Base-by-base conservation (phyloP, 768 basidiomycete species). In the Tricholomella constricta region DNA sequence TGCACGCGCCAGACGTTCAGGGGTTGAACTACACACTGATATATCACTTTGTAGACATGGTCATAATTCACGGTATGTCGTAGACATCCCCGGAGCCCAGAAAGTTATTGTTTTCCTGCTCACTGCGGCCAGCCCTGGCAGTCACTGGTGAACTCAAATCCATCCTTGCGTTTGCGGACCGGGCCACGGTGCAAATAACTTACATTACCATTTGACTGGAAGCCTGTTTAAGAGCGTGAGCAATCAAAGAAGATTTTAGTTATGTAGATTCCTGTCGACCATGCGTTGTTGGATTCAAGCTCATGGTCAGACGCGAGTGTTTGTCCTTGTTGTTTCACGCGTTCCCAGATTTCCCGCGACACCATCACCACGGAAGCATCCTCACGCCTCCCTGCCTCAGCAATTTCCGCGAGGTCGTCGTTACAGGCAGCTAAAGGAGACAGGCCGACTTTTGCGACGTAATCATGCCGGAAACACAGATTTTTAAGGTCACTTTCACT, bases 381-480 rank as follows among this genome's bases (percentile, higher is more conserved):
- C 52, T 22, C 49, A 10, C 51, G 48, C 29, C 49, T 22, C 36
- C 37, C 26, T 47, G 48, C 25, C 31, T 43, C 36, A 35, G 22
- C 20, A 54, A 32, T 25, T 44, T 32, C 49, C 43, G 23, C 38
- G 10, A 36, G 51, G 47, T 14, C 19, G n/a, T 36, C 38, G 43
- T 19, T 22, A 27, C 38, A 42, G 23, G 23, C 34, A 36, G 5
- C 19, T 31, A 19, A 52, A 34, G 38, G 48, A 45, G 17, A 37
- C 27, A 43, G 52, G 37, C 14, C 7, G 38, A 19, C 27, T 52
- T 44, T 35, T 32, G 44, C 22, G 31, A 11, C 31, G 35, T 17
- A 43, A 52, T 55, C 58, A 91, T 91, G 90, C 88, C 90, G 19
- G 89, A 91, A 61, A 79, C 81, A 45, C 89, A 91, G 68, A 93